Conservation (phyloP, 164 flowering plant genomes). For the grape (Vitis vinifera) region DNA sequence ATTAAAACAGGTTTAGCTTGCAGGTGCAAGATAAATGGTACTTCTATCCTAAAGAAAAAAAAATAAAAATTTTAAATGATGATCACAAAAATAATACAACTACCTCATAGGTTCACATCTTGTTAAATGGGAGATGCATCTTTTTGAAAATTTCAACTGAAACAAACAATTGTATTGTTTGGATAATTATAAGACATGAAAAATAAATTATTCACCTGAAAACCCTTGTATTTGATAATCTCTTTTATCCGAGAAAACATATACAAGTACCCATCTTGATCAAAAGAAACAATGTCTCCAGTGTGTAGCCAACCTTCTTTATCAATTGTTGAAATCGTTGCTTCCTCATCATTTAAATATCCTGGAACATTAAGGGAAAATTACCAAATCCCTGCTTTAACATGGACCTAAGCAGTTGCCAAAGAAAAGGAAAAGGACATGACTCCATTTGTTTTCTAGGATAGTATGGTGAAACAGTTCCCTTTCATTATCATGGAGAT, state of each 20-base stretch:
- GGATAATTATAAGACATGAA: neutral
- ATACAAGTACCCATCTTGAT: constrained; percentile 63
- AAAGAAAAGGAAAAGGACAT: neutral
- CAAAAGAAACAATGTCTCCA: constrained; percentile 78
- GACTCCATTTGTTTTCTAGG: neutral
- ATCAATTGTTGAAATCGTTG: constrained; percentile 51
- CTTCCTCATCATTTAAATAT: constrained; percentile 58
- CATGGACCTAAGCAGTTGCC: neutral
- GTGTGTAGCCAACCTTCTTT: constrained; percentile 79
- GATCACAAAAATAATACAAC: too few relatives aligned
- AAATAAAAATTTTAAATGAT: too few relatives aligned
- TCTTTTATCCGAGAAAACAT: constrained; percentile 77
- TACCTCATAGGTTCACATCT: too few relatives aligned
- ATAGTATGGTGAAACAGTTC: neutral
- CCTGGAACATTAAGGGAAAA: constrained; percentile 36
- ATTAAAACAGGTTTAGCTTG: too few relatives aligned
- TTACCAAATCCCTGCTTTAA: neutral
- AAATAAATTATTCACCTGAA: constrained; percentile 51
- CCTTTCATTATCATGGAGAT: neutral
- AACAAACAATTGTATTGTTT: too few relatives aligned
- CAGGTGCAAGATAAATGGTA: too few relatives aligned
- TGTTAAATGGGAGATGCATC: too few relatives aligned
- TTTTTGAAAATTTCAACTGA: too few relatives aligned
- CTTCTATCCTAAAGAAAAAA: too few relatives aligned
- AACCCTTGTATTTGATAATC: constrained; percentile 82